Evolutionary conservation across 1,139 yeast genomes (phyloP), one percentile per base, ranked within the genome.

Genomic region (Saccharomycopsis phalli): DNA sequence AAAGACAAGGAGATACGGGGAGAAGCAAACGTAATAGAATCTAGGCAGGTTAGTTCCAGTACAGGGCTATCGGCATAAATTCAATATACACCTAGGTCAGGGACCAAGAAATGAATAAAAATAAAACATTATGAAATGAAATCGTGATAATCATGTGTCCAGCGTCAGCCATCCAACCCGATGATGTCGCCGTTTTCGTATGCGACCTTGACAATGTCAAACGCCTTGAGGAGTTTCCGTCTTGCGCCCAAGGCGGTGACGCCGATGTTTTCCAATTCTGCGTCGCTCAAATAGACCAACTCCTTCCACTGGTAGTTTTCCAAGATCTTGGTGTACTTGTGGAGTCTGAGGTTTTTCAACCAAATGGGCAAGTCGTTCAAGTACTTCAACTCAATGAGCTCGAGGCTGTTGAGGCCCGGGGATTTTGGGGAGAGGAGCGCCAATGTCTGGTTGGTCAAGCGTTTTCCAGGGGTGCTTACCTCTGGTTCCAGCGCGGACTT

Each of bases 231-330:
- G 57, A 91, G 70, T 60, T 91, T 91, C 47, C 96, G 74, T 50
- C 98, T 70, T 1, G 98, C 98, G 5, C 98, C 98, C 50, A 91
- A 69, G 0, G 98, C 97, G 50, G 77, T 74, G 36, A 91, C 95
- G 4, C 99, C 98, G 46, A 77, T 70, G 3, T 69, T 68, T 51
- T 81, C 88, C 53, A 93, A 68, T 44, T 76, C 74, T 2, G 62
- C 71, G 54, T 88, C 95, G 47, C 68, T 68, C 50, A 83, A 66
- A 51, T 74, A 75, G 44, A 91, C 72, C 63, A 91, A 68, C 38
- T 81, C 82, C 47, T 70, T 66, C 98, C 98, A 91, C 22, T 72
- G 69, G 49, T 80, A 66, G 50, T 76, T 80, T 55, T 80, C 76
- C 50, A 91, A 68, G 44, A 82, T 81, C 22, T 80, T 91, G 3